Conservation (phyloP, 2,329 filamentous ascomycete species). For the Cladosporium colombiae region DNA sequence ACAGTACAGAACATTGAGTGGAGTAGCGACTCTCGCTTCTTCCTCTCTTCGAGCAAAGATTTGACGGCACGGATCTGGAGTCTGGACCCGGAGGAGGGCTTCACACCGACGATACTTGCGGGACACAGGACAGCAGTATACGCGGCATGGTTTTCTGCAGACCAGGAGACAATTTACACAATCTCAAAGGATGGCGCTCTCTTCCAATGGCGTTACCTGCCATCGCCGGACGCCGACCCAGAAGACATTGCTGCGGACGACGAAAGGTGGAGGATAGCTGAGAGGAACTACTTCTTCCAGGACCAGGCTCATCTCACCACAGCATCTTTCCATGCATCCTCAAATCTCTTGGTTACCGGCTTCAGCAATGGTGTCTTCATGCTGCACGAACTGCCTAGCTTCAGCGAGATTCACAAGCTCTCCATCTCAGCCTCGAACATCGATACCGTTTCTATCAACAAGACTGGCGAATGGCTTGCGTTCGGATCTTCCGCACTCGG, state of each 20-base stretch:
- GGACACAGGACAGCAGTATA: conserved; percentile 89
- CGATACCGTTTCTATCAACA: conserved; percentile 91
- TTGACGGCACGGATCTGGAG: conserved; percentile 95
- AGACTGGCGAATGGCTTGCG: conserved; percentile 92
- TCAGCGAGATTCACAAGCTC: conserved; percentile 88
- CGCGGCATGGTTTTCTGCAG: conserved; percentile 93
- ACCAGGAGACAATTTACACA: conserved; percentile 95
- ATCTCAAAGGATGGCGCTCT: conserved; percentile 96
- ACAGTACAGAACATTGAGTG: conserved; percentile 83
- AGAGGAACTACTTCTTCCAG: conserved; percentile 92
- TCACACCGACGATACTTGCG: conserved; percentile 83
- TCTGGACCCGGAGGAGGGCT: conserved; percentile 80
- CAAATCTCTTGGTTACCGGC: conserved; percentile 91
- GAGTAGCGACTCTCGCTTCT: conserved; percentile 95
- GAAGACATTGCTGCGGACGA: conserved; percentile 62
- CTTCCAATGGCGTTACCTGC: conserved; percentile 85
- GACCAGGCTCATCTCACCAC: conserved; percentile 83
- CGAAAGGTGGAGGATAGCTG: conserved; percentile 86
- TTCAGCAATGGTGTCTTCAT: conserved; percentile 95
- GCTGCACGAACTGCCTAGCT: conserved; percentile 92
- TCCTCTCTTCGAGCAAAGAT: conserved; percentile 88
- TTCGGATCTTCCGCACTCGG: conserved; percentile 95
- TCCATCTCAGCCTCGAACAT: conserved; percentile 98
- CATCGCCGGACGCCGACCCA: conserved; percentile 53
- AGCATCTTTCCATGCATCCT: conserved; percentile 81